Evolutionary conservation across 169 alveolate species (phyloP).

Genomic region (Eimeria sp.): DNA sequence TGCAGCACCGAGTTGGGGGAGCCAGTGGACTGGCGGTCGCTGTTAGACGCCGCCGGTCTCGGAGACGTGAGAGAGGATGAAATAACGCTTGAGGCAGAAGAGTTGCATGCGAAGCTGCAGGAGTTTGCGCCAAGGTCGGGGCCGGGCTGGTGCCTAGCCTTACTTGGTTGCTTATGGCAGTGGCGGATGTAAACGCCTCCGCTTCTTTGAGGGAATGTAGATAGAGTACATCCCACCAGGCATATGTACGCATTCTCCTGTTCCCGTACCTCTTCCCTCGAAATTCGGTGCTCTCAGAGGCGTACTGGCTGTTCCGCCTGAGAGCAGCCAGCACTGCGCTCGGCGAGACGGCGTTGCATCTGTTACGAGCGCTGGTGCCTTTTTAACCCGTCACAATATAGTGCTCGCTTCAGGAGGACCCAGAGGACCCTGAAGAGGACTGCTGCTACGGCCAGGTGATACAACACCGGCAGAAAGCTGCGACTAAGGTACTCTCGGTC

Average conservation of each 20-base stretch:
- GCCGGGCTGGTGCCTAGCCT: conserved; percentile 53
- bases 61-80: conserved; percentile 53
- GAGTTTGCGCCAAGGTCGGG: conserved; percentile 52
- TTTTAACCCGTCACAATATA: background rate
- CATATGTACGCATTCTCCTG: background rate
- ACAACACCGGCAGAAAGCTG: background rate
- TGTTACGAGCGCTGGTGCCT: background rate
- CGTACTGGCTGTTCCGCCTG: background rate
- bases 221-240: background rate
- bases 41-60: conserved; percentile 62
- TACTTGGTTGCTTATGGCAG: conserved; percentile 67
- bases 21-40: conserved; percentile 57
- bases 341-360: background rate
- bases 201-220: background rate
- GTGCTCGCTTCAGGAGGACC: background rate
- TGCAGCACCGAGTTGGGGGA: conserved; percentile 29
- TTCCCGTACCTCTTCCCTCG: background rate
- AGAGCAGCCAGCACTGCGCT: background rate
- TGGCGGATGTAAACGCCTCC: conserved; percentile 18
- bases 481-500: background rate
- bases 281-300: background rate
- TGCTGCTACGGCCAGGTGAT: background rate
- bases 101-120: conserved; percentile 56
- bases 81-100: conserved; percentile 65
- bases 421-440: background rate